Percentiles rank a stretch among this genome's conserved stretches.
Conservation (phyloP, 768 basidiomycete species). For the Naganishia vishniacii region DNA sequence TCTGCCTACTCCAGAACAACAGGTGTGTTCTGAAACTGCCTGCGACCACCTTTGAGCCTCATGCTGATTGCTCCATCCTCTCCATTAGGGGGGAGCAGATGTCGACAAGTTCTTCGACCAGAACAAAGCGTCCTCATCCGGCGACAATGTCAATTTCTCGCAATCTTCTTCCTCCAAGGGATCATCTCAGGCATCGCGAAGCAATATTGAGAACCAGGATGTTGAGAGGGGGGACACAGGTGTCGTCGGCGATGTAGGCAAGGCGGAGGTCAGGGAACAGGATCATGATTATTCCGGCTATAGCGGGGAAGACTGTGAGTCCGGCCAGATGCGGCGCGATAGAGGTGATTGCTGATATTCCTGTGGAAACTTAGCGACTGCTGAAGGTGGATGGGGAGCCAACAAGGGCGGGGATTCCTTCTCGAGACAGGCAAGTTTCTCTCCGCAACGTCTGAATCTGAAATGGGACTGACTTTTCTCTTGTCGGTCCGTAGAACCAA, state of each 20-base stretch:
- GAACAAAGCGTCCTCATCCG: conserved; percentile 5
- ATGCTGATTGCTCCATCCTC: neutral
- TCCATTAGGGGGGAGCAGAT: conserved; percentile 2
- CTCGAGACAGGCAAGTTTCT: conserved; percentile 11
- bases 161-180: neutral
- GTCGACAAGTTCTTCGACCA: conserved; percentile 2
- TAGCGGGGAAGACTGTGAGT: conserved; percentile 22
- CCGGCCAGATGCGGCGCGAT: neutral
- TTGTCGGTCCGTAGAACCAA: conserved; percentile 15
- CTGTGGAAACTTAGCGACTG: conserved; percentile 1
- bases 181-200: neutral
- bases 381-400: conserved; percentile 22
- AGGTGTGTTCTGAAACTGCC: neutral
- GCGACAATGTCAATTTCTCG: conserved; percentile 1
- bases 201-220: conserved; percentile 6
- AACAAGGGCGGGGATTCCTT: conserved; percentile 24
- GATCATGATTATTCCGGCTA: conserved; percentile 21
- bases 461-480: neutral
- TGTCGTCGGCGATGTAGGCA: neutral
- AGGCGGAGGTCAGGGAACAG: neutral
- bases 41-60: neutral
- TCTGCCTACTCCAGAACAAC: neutral
- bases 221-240: neutral
- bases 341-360: no score
- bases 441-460: neutral